These are phyloP conservation scores for Lactarius pseudohatsudake DNA, from an alignment of 768 basidiomycete genomes.

Conservation along the genomic window DNA sequence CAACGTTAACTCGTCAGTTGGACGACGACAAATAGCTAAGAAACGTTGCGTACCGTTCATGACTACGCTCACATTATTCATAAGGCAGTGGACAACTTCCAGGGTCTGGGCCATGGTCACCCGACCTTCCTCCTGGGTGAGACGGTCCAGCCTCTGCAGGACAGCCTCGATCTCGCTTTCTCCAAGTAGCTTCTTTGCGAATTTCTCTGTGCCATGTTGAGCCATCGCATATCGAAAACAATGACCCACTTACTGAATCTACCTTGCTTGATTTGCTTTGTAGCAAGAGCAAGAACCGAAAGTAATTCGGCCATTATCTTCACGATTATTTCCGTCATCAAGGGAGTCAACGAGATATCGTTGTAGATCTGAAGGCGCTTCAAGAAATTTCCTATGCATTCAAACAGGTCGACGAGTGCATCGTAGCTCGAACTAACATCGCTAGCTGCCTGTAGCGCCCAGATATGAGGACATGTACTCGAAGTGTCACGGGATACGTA, in stretches of 20 bases:
- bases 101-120: background rate
- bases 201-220: background rate
- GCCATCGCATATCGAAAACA: background rate
- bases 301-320: background rate
- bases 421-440: background rate
- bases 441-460: background rate
- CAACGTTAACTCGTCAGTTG: background rate
- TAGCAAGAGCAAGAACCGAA: background rate
- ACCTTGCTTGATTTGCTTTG: background rate
- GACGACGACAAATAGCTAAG: background rate
- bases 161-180: slow-evolving; percentile 5
- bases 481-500: background rate
- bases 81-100: background rate
- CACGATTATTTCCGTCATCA: background rate
- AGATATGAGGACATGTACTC: background rate
- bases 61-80: too few relatives aligned
- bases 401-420: background rate
- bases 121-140: background rate
- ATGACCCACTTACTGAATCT: background rate
- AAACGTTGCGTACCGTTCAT: background rate
- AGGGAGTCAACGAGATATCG: background rate
- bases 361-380: background rate
- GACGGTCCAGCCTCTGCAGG: background rate
- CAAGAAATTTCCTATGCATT: background rate
- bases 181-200: background rate